phyloP scores from a whole-genome alignment of 129 eudicot species.

The Tanacetum coccineum region DNA sequence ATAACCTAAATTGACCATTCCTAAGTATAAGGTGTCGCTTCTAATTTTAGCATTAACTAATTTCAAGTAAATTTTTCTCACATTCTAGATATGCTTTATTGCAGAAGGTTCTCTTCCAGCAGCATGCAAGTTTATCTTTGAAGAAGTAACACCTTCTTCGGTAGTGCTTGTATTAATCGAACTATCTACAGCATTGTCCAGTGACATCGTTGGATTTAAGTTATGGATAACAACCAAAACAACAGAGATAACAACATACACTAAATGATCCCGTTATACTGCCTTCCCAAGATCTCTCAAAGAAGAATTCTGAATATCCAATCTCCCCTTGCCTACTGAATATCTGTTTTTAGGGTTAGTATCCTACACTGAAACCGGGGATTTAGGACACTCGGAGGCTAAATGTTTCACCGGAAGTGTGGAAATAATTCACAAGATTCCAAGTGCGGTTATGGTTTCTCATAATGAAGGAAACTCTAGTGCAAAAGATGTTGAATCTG shows the following conservation, averaged over 20 bases:
- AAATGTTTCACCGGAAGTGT: constrained; percentile 77
- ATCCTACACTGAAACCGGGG: constrained; percentile 71
- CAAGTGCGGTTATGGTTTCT: constrained; percentile 17
- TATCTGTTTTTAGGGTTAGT: constrained; percentile 72
- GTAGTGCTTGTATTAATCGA: constrained; percentile 73
- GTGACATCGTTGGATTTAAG: constrained; percentile 63
- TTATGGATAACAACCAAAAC: constrained; percentile 79
- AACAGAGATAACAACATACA: constrained; percentile 45
- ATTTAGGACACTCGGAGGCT: constrained; percentile 88
- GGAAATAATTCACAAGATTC: constrained; percentile 50
- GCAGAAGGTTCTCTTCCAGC: constrained; percentile 96
- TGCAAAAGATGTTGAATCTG: constrained; percentile 50
- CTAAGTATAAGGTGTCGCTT: background rate
- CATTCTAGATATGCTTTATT: constrained; percentile 5
- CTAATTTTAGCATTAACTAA: background rate
- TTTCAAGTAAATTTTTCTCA: background rate
- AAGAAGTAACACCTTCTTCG: constrained; percentile 77
- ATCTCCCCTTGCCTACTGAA: constrained; percentile 92
- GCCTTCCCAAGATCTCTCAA: constrained; percentile 64
- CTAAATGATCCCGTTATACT: constrained; percentile 65
- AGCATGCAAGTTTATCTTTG: constrained; percentile 88
- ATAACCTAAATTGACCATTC: too few species aligned
- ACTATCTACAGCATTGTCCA: constrained; percentile 42
- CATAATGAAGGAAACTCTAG: constrained; percentile 51
- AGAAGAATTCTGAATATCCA: constrained; percentile 69